Percentiles rank a stretch among this genome's conserved stretches.
Evolutionary conservation across 1,284 basidiomycete species (phyloP).

Genomic region (Sporisorium exsertum): DNA sequence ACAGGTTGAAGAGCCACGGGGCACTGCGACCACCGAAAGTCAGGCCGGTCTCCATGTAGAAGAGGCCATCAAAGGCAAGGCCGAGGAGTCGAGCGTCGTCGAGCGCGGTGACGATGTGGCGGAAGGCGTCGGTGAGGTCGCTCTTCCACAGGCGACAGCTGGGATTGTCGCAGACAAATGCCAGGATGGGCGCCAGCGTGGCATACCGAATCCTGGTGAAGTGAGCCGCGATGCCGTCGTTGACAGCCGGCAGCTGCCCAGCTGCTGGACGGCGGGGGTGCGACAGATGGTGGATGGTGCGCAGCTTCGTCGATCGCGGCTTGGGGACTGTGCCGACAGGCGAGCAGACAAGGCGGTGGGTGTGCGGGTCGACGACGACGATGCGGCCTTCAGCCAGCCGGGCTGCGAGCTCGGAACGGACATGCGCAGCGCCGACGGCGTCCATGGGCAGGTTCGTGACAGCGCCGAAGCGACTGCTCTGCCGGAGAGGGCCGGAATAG

Average conservation of each 20-base stretch:
- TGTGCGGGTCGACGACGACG: no score
- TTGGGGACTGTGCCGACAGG: neutral
- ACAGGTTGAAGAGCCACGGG: neutral
- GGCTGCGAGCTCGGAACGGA: no score
- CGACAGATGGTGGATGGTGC: neutral
- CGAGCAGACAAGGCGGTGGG: neutral
- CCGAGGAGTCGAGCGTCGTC: neutral
- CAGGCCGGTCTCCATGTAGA: neutral
- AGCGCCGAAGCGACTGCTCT: no score
- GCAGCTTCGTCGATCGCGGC: neutral
- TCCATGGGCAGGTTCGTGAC: no score
- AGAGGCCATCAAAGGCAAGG: neutral
- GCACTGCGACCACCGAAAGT: neutral
- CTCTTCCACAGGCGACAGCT: neutral
- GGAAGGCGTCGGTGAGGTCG: neutral
- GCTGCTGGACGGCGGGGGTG: neutral
- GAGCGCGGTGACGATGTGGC: neutral
- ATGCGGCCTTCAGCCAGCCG: no score
- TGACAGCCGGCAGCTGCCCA: neutral
- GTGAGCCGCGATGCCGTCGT: neutral
- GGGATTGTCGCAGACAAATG: neutral
- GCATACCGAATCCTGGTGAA: neutral
- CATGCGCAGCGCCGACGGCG: no score
- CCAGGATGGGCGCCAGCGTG: neutral
- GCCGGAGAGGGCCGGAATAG: no score